These are phyloP conservation scores for Selaginella tamariscina DNA, from an alignment of 75 land plant genomes.

Conservation along the genomic window DNA sequence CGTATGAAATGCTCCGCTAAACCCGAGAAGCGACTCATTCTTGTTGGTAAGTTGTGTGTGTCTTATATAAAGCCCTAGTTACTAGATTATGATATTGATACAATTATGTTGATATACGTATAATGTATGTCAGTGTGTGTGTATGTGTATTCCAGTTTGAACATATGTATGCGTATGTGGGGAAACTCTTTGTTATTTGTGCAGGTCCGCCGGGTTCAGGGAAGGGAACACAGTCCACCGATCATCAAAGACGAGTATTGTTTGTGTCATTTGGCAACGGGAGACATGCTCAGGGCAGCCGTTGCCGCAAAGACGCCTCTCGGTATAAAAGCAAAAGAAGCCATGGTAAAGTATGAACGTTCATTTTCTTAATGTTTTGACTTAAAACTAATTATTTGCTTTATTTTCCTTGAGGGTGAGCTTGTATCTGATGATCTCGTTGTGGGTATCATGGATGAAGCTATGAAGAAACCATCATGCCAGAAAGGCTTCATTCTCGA, in stretches of 20 bases:
- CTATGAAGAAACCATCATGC: constrained; percentile 85
- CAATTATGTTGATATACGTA: neutral
- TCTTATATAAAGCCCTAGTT: neutral
- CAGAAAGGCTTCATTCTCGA: constrained; percentile 91
- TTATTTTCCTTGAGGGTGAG: constrained; percentile 83
- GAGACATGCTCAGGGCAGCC: constrained; percentile 91
- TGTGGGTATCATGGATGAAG: constrained; percentile 93
- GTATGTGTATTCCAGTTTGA: neutral
- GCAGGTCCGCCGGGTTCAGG: constrained; percentile 92
- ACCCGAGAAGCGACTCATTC: too few species aligned
- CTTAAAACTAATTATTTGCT: neutral
- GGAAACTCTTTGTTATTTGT: neutral
- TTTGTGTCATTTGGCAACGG: constrained; percentile 87
- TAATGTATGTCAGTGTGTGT: neutral
- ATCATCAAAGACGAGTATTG: constrained; percentile 84
- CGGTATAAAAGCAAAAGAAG: constrained; percentile 78
- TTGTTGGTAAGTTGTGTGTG: neutral
- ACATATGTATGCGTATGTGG: neutral
- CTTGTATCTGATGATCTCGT: constrained; percentile 96
- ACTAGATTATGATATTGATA: neutral
- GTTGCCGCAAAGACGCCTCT: constrained; percentile 85
- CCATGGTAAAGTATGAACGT: constrained; percentile 56
- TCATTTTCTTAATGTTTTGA: neutral
- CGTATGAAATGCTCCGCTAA: too few species aligned
- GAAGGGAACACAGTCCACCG: constrained; percentile 90